Conservation (phyloP, 2,329 filamentous ascomycete species). For the Paecilomyces formosus region DNA sequence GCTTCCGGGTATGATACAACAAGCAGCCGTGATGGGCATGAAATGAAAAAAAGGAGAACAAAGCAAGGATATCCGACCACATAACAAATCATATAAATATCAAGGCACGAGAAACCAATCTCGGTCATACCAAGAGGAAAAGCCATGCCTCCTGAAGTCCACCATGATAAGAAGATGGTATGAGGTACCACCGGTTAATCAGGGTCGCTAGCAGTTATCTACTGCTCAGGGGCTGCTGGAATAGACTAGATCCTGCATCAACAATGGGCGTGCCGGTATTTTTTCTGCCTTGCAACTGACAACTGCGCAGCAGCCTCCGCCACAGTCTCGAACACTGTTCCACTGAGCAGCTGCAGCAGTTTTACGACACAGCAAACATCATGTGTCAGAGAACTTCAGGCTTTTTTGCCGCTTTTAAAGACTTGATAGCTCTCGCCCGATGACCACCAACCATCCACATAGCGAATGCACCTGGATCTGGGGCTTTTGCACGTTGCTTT, state of each 20-base stretch:
- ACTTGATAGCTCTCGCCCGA: conserved; percentile 20
- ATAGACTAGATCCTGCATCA: neutral
- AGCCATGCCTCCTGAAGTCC: conserved; percentile 36
- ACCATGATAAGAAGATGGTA: conserved; percentile 11
- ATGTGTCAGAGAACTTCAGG: conserved; percentile 29
- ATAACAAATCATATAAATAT: neutral
- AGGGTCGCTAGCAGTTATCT: conserved; percentile 2
- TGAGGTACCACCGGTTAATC: neutral
- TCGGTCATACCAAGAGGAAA: conserved; percentile 34
- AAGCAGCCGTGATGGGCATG: neutral
- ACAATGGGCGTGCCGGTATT: neutral
- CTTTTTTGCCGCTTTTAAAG: conserved; percentile 43
- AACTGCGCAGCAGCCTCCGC: neutral
- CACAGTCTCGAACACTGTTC: neutral
- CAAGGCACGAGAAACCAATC: conserved; percentile 37
- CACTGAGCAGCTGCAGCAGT: conserved; percentile 2
- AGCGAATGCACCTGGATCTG: conserved; percentile 30
- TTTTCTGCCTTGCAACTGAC: neutral
- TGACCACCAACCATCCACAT: conserved; percentile 38
- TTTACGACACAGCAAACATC: conserved; percentile 23
- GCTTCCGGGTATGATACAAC: neutral
- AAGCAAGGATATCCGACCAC: neutral
- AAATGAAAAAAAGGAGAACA: neutral
- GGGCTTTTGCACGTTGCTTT: conserved; percentile 19
- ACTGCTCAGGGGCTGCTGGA: conserved; percentile 1